Percentiles rank a stretch among this genome's conserved stretches.
These are phyloP conservation scores for Colletotrichum sp. DNA, from an alignment of 2,329 filamentous ascomycete species.

Conservation along the genomic window DNA sequence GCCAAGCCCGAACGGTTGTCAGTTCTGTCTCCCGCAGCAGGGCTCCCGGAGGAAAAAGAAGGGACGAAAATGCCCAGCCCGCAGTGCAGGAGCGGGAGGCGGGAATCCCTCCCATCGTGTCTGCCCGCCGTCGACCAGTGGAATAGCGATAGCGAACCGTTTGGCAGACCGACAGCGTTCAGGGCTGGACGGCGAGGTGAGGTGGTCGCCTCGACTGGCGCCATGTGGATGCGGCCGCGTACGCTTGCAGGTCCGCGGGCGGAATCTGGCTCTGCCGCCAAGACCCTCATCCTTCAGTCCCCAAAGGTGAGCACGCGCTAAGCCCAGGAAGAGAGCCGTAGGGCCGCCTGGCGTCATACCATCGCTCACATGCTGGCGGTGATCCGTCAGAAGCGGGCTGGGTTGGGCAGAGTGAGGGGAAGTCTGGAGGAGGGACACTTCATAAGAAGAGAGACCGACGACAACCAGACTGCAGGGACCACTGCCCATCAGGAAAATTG, in stretches of 20 bases:
- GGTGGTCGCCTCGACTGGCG: not conserved
- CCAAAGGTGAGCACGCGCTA: not conserved
- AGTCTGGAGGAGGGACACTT: not conserved
- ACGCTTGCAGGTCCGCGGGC: conserved; percentile 6
- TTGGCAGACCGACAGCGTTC: not conserved
- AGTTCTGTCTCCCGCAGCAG: not conserved
- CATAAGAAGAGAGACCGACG: not conserved
- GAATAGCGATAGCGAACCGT: not conserved
- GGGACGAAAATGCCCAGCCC: not conserved
- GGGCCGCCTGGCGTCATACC: conserved; percentile 13
- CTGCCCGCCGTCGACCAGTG: not conserved
- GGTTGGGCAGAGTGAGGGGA: not conserved
- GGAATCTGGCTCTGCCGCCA: conserved; percentile 14
- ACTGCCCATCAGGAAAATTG: not conserved
- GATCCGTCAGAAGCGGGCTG: not conserved
- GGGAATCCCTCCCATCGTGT: not conserved
- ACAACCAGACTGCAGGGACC: not conserved
- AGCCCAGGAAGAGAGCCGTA: not conserved
- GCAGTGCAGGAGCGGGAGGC: not conserved
- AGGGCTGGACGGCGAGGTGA: not conserved
- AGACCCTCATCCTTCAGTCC: not conserved
- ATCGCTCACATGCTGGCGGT: conserved; percentile 13
- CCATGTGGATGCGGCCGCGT: conserved; percentile 19
- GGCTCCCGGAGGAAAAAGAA: not conserved
- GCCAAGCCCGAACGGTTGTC: not conserved